A percentile compares a stretch with the other conserved stretches of the same genome.
Conservation (phyloP, 257 asterid genomes). For the Solanum neorickii region DNA sequence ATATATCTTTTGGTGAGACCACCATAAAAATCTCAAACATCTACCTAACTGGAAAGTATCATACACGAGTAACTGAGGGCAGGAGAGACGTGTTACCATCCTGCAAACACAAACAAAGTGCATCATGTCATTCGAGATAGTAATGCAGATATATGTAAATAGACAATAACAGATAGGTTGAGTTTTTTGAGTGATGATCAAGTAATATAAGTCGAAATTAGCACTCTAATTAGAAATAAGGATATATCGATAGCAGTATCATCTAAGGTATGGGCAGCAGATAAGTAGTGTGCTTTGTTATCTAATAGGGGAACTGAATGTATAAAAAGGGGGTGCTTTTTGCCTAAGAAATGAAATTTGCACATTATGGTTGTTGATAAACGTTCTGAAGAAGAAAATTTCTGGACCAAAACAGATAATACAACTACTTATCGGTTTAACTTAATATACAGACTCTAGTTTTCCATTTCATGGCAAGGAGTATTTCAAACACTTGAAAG, state of each 20-base stretch:
- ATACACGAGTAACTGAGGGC: not conserved
- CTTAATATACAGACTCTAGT: not conserved
- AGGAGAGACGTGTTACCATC: not conserved
- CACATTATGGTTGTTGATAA: not conserved
- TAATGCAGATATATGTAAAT: not conserved
- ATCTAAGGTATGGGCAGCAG: not conserved
- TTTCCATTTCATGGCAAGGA: not conserved
- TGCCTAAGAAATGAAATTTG: not conserved
- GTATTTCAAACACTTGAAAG: not conserved
- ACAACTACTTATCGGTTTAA: not conserved
- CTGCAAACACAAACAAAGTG: not conserved
- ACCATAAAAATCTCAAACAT: not conserved
- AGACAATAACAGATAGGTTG: not conserved
- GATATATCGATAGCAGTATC: not conserved
- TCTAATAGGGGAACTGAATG: not conserved
- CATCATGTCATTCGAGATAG: not conserved
- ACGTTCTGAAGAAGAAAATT: not conserved
- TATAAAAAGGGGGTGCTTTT: not conserved
- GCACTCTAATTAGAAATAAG: not conserved
- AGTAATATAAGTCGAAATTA: not conserved
- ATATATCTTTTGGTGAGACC: not conserved
- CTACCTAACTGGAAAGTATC: not conserved
- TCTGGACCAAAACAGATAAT: not conserved
- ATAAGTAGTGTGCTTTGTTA: not conserved
- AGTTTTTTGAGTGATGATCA: not conserved